These are phyloP conservation scores for Penicillium subrubescens DNA, from an alignment of 495 filamentous ascomycete genomes.

Conservation along the genomic window DNA sequence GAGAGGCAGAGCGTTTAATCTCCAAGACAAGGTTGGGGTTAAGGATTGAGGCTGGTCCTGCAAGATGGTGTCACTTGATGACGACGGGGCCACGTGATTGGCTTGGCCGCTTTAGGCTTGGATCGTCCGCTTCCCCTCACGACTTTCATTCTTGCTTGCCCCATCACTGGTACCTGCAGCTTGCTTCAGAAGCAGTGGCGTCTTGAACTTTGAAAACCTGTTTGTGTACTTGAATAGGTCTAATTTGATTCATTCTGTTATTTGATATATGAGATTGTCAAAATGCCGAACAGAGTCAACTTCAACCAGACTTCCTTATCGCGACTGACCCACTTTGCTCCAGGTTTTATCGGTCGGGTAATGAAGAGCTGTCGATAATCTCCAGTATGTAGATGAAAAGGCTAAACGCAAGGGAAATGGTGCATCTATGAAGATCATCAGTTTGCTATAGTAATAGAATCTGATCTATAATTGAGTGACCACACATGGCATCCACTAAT, in stretches of 20 bases:
- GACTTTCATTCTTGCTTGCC: neutral
- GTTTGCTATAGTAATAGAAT: neutral
- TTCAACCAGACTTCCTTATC: constrained; percentile 3
- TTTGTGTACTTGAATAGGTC: neutral
- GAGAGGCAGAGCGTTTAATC: neutral
- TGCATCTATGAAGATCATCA: constrained; percentile 33
- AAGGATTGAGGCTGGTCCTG: constrained; percentile 2
- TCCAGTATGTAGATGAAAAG: constrained; percentile 7
- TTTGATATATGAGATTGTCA: neutral
- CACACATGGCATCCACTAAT: neutral
- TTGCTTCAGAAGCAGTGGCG: neutral
- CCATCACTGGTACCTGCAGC: neutral
- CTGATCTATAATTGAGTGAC: neutral
- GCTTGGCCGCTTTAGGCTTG: constrained; percentile 11
- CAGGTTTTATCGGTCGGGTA: neutral
- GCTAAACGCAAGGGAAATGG: constrained; percentile 25
- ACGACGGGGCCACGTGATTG: constrained; percentile 23
- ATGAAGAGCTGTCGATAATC: neutral
- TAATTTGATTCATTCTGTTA: neutral
- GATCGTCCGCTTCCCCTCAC: constrained; percentile 5
- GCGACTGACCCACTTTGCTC: neutral
- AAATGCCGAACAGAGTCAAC: neutral
- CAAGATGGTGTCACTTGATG: constrained; percentile 32
- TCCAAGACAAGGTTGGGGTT: constrained; percentile 1
- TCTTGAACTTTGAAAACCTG: neutral